phyloP scores from a whole-genome alignment of 345 rosid genomes.

The Gossypium sturtianum region DNA sequence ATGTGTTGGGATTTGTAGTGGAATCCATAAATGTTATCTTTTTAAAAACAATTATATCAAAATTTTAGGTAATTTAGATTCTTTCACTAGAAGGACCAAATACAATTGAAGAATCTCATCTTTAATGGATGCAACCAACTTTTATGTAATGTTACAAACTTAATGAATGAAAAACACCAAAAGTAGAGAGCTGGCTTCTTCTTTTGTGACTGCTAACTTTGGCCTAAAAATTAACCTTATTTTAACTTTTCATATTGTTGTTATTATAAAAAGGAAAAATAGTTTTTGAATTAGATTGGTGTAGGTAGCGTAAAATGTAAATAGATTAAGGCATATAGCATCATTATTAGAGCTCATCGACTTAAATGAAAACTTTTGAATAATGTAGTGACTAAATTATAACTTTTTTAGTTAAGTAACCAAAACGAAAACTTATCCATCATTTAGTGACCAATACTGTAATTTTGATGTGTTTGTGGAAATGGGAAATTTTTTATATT shows the following conservation, averaged over 20 bases:
- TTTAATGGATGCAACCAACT: conserved; percentile 25
- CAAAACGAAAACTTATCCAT: too few species aligned
- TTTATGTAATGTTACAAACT: conserved; percentile 4
- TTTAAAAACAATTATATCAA: neutral
- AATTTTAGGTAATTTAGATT: neutral
- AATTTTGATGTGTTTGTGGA: neutral
- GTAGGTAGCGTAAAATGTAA: too few species aligned
- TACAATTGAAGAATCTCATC: conserved; percentile 2
- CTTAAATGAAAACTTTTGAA: too few species aligned
- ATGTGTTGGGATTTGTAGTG: too few species aligned
- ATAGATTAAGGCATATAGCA: too few species aligned
- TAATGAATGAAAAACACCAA: conserved; percentile 20
- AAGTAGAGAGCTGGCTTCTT: neutral
- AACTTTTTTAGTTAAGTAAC: too few species aligned
- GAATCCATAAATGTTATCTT: neutral
- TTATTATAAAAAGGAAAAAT: too few species aligned
- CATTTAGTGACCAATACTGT: too few species aligned
- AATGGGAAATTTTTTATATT: neutral
- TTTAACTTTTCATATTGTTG: too few species aligned
- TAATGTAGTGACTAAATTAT: too few species aligned
- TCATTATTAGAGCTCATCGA: too few species aligned
- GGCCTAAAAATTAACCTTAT: neutral
- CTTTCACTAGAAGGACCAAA: conserved; percentile 5
- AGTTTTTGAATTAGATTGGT: too few species aligned
- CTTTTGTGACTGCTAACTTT: neutral